A percentile compares a stretch with the other conserved stretches of the same genome.
phyloP scores from a whole-genome alignment of 371 early-diverging fungal genomes.

The Apophysomyces sp. region DNA sequence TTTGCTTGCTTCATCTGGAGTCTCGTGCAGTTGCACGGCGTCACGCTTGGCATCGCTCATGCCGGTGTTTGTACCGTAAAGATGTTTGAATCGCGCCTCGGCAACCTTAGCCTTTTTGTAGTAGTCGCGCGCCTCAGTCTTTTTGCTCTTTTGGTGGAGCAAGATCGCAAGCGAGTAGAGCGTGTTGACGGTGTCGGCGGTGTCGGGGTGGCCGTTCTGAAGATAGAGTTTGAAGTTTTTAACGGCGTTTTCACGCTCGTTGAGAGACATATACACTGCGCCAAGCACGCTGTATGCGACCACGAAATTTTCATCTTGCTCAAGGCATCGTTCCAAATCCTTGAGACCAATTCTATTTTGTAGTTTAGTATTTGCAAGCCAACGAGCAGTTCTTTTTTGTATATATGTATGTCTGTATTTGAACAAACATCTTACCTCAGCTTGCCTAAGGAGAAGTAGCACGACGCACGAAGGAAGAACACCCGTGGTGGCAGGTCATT shows the following conservation, averaged over 20 bases:
- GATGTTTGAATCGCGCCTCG: slow-evolving; percentile 54
- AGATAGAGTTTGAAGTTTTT: slow-evolving; percentile 57
- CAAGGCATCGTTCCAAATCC: slow-evolving; percentile 58
- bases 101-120: slow-evolving; percentile 55
- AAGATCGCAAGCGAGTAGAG: slow-evolving; percentile 57
- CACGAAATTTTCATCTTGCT: slow-evolving; percentile 49
- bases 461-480: slow-evolving; percentile 61
- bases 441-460: slow-evolving; percentile 56
- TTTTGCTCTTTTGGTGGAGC: slow-evolving; percentile 51
- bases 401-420: not conserved
- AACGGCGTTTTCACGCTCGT: slow-evolving; percentile 56
- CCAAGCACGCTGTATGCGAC: slow-evolving; percentile 61
- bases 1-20: slow-evolving; percentile 33
- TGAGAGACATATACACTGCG: slow-evolving; percentile 52
- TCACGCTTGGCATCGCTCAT: slow-evolving; percentile 61
- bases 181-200: slow-evolving; percentile 57
- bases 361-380: not conserved
- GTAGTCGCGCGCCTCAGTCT: slow-evolving; percentile 50
- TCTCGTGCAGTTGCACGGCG: slow-evolving; percentile 49
- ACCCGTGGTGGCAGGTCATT: slow-evolving; percentile 58
- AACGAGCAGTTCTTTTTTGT: not conserved
- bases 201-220: slow-evolving; percentile 55
- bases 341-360: slow-evolving; percentile 48
- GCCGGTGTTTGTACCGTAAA: slow-evolving; percentile 57
- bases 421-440: slow-evolving; percentile 35